Evolutionary conservation across 2,329 filamentous ascomycete genomes (phyloP).

Genomic region (Zasmidium citrigriseum): DNA sequence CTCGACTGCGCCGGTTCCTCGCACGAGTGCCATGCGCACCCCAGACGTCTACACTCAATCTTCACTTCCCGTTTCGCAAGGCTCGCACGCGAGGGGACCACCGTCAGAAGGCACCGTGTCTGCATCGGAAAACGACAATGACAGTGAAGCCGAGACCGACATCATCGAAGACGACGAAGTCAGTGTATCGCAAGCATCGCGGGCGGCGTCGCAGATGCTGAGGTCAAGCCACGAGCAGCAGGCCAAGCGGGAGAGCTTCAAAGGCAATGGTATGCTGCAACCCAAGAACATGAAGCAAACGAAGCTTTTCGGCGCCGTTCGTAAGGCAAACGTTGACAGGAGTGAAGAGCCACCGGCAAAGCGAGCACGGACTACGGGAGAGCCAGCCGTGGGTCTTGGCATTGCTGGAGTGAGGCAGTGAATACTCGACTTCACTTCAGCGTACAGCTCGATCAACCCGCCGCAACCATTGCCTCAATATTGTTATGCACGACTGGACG

Average conservation of each 20-base stretch:
- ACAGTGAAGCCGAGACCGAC: constrained; percentile 56
- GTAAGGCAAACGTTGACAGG: constrained; percentile 53
- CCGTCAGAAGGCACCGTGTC: constrained; percentile 70
- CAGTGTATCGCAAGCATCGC: constrained; percentile 74
- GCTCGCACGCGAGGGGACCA: constrained; percentile 11
- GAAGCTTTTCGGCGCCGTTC: constrained; percentile 64
- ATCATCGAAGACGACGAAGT: constrained; percentile 64
- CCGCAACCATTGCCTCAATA: no score
- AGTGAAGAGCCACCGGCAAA: constrained; percentile 45
- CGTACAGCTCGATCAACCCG: no score
- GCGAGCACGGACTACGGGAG: constrained; percentile 51
- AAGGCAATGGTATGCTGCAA: constrained; percentile 36
- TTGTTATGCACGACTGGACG: no score
- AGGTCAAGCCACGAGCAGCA: constrained; percentile 48
- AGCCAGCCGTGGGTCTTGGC: constrained; percentile 36
- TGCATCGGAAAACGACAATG: constrained; percentile 61
- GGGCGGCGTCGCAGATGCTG: constrained; percentile 67
- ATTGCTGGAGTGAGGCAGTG: constrained; percentile 29
- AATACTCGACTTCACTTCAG: neutral
- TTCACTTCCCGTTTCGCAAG: constrained; percentile 21
- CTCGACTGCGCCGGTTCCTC: constrained; percentile 56
- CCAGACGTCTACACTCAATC: constrained; percentile 28
- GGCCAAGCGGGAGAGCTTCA: constrained; percentile 37
- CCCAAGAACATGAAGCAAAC: constrained; percentile 52
- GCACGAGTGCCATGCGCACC: constrained; percentile 43